Percentiles rank a stretch among this genome's conserved stretches.
These are phyloP conservation scores for Claviceps africana DNA, from an alignment of 2,329 filamentous ascomycete genomes.

Conservation along the genomic window DNA sequence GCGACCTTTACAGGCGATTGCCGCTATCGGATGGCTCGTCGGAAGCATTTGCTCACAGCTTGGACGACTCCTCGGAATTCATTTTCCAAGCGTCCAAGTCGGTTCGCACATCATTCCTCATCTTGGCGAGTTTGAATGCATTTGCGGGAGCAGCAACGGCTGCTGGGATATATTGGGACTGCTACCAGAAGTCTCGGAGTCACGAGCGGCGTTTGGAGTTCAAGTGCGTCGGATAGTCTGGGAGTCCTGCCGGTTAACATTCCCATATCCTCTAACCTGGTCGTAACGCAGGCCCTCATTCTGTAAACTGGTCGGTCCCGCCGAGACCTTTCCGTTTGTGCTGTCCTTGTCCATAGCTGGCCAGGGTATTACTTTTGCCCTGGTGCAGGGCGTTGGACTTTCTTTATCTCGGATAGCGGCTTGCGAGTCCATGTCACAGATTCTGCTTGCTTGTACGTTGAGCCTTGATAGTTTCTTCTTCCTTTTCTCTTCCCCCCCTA, in stretches of 20 bases:
- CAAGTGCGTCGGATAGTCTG: slow-evolving; percentile 19
- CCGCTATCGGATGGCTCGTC: background rate
- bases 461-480: background rate
- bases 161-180: slow-evolving; percentile 42
- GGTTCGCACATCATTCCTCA: slow-evolving; percentile 46
- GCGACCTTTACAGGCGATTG: slow-evolving; percentile 6
- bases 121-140: slow-evolving; percentile 47
- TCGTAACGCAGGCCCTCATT: slow-evolving; percentile 18
- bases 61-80: slow-evolving; percentile 31
- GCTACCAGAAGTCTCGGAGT: slow-evolving; percentile 32
- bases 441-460: slow-evolving; percentile 44
- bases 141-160: slow-evolving; percentile 42
- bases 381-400: slow-evolving; percentile 42
- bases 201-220: slow-evolving; percentile 26
- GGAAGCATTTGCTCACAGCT: slow-evolving; percentile 16
- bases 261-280: background rate
- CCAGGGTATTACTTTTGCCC: slow-evolving; percentile 44
- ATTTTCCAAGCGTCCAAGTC: slow-evolving; percentile 41
- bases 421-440: slow-evolving; percentile 40
- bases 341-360: slow-evolving; percentile 42
- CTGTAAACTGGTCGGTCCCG: slow-evolving; percentile 30
- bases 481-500: background rate
- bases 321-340: slow-evolving; percentile 41
- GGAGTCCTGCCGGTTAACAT: too few species aligned
- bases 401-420: slow-evolving; percentile 33